Evolutionary conservation across 768 basidiomycete species (phyloP).

Genomic region (Mycena metata): DNA sequence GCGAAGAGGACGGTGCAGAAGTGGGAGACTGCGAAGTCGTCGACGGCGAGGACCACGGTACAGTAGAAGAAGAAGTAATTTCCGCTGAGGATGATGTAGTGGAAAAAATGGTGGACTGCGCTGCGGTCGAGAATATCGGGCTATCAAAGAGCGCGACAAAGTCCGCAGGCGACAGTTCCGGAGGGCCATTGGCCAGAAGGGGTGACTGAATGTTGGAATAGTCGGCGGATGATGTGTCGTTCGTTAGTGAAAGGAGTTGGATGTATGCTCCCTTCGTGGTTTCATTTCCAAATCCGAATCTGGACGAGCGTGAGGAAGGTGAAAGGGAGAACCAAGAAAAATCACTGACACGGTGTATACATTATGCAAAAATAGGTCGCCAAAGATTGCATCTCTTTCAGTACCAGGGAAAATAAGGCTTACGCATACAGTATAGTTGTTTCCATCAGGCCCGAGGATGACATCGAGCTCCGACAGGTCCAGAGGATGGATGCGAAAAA

Average conservation of each 20-base stretch:
- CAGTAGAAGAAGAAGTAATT: too few species aligned
- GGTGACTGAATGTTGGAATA: not conserved
- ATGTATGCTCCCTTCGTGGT: not conserved
- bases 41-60: too few species aligned
- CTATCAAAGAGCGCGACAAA: conserved; percentile 6
- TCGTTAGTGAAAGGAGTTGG: conserved; percentile 5
- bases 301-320: not conserved
- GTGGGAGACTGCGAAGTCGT: not conserved
- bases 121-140: not conserved
- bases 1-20: not conserved
- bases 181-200: not conserved
- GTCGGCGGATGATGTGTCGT: not conserved
- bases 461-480: not conserved
- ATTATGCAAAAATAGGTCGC: not conserved
- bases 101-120: too few species aligned
- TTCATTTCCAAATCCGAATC: conserved; percentile 15
- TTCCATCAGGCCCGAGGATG: not conserved
- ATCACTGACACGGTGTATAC: conserved; percentile 12
- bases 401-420: not conserved
- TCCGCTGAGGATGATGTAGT: not conserved
- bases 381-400: not conserved
- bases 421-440: conserved; percentile 6
- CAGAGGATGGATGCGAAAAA: not conserved
- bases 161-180: conserved; percentile 11
- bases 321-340: not conserved